Evolutionary conservation across 2,329 filamentous ascomycete genomes (phyloP), one percentile per base, ranked within the genome.

Genomic region (Fusarium compactum): DNA sequence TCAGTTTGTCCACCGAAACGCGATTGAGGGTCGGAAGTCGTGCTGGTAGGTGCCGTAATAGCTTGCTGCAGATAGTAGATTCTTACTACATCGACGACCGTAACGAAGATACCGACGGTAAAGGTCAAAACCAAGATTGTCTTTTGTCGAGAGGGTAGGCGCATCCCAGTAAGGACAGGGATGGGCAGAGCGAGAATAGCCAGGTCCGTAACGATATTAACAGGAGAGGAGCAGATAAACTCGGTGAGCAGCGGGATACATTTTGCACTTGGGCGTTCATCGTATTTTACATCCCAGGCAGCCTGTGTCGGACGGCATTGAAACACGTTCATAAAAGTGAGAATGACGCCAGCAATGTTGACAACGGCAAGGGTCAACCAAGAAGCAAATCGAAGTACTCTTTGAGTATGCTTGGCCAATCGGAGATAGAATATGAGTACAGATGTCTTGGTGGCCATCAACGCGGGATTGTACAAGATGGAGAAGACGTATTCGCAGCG

Each of bases 391-490:
- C 92, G 89, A 70, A 97, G 91, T 52, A 95, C 84, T 68, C 89
- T 89, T 71, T 97, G 90, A 1, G 88, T 90, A 63, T 93, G 92
- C 74, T 91, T 91, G 27, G 93, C 92, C 50, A 98, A 85, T 43
- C 91, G 91, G 52, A 98, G 85, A 81, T 97, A 98, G 80, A 98
- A 98, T 56, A 96, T 86, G 62, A 98, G 85, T 74, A 98, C 93
- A n/a, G 94, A 97, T 0, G 93, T 94, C 81, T 98, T 98, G 53
- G 93, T 94, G 5, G 92, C 90, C 93, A 97, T 97, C 59, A 97
- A 85, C 6, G 93, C 91, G 15, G 94, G 94, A 77, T 97, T 97
- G 90, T 95, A 69, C 43, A 91, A 77, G 40, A 91, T 84, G 9
- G 88, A 89, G 73, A 91, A 90, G 61, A 85, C 85, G 80, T 91